Evolutionary conservation across 352 stramenopile genomes (phyloP), one percentile per base, ranked within the genome.

Genomic region (Pythium grandisporangium): DNA sequence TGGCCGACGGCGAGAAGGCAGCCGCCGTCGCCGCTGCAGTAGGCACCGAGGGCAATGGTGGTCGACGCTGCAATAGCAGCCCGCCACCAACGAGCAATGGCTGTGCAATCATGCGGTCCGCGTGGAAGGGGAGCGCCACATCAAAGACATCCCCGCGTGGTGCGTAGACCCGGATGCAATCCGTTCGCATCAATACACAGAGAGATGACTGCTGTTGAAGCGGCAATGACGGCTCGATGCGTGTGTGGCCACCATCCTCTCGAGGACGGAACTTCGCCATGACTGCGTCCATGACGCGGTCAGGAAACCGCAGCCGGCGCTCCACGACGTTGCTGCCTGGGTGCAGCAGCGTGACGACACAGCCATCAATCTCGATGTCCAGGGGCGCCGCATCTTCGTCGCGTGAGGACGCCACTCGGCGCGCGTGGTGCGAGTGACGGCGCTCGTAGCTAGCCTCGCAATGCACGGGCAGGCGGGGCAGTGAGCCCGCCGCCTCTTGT

Each of bases 121-220:
- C 70, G 30, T 85, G 72, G 57, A 89, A 92, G 1, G 78, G 75
- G 22, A 92, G 50, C 21, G 78, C 49, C 16, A 81, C 70, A 30
- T 92, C 78, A 35, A 77, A 85, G 37, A 81, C 63, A 27, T 87
- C 73, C 1, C 77, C 77, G 5, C 56, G 52, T 16, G 71, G 64
- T 11, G 71, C 61, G 54, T 80, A 86, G 25, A 87, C 62, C 29
- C 75, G 80, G 16, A 87, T 55, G 37, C 60, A 82, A 56, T 89
- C 76, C 6, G 61, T 62, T 5, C 73, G 73, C 35, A 79, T 70
- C 27, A 89, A 51, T 20, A 89, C 60, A 40, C 76, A 89, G 26
- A 86, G 48, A 54, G 38, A 35, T 16, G 6, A 12, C 13, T 3
- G 14, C 13, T 34, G n/a, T 27, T 13, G 7, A 4, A 17, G n/a